Conservation (phyloP, 192 early-diverging fungal species). For the Linderina pennispora region DNA sequence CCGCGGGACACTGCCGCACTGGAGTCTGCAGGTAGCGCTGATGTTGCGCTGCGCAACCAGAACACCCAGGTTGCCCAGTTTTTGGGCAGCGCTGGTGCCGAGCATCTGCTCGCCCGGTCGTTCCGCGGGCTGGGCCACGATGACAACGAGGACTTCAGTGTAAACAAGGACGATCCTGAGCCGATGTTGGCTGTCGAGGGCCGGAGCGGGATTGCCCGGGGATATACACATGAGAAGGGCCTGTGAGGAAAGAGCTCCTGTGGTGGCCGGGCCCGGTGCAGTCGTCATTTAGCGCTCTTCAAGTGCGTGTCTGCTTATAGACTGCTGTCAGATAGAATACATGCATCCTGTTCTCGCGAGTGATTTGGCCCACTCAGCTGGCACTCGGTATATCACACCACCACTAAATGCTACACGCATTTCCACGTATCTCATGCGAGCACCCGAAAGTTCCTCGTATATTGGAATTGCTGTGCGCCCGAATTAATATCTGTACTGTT, state of each 20-base stretch:
- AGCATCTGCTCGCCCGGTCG: conserved; percentile 66
- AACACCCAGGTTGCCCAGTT: conserved; percentile 40
- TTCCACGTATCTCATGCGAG: too few species aligned
- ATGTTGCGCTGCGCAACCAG: conserved; percentile 53
- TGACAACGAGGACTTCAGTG: conserved; percentile 46
- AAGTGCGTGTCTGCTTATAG: too few species aligned
- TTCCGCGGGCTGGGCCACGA: conserved; percentile 79
- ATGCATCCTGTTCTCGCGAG: too few species aligned
- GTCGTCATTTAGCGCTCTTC: too few species aligned
- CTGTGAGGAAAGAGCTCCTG: neutral
- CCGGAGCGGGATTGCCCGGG: conserved; percentile 79
- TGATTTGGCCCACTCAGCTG: too few species aligned
- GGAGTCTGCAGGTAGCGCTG: conserved; percentile 12
- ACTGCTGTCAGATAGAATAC: too few species aligned
- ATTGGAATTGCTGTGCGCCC: too few species aligned
- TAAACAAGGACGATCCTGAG: neutral
- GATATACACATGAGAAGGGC: conserved; percentile 52
- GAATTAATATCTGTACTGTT: too few species aligned
- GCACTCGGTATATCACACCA: too few species aligned
- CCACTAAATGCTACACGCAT: too few species aligned
- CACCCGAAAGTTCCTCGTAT: too few species aligned
- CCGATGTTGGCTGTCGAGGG: conserved; percentile 58
- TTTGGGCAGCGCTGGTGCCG: conserved; percentile 48
- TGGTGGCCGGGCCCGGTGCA: too few species aligned
- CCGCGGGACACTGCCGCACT: conserved; percentile 12